Evolutionary conservation across 2,329 filamentous ascomycete species (phyloP).

Genomic region (Microsporum ferrugineum): DNA sequence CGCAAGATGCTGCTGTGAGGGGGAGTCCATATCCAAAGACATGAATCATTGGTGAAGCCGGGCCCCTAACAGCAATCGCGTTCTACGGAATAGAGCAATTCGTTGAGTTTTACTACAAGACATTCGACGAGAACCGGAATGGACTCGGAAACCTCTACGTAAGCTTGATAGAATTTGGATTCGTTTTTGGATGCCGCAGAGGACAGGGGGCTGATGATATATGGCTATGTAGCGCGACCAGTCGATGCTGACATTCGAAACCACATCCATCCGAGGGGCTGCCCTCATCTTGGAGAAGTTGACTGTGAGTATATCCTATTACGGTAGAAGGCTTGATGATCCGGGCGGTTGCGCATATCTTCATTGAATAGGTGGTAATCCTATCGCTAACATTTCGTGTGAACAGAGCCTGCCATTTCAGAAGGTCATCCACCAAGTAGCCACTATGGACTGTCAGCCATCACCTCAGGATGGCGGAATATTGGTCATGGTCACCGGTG

Average conservation of each 20-base stretch:
- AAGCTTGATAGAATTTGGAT: slow-evolving; percentile 17
- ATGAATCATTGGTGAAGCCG: slow-evolving; percentile 43
- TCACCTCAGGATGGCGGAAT: slow-evolving; percentile 56
- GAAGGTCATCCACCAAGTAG: slow-evolving; percentile 66
- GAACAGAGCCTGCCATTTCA: slow-evolving; percentile 63
- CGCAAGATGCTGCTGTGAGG: not conserved
- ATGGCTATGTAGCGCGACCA: slow-evolving; percentile 49
- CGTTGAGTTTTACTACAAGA: slow-evolving; percentile 79
- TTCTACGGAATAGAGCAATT: slow-evolving; percentile 57
- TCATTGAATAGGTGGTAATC: not conserved
- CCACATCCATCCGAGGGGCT: slow-evolving; percentile 51
- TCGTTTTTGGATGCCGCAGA: not conserved
- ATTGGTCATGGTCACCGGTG: slow-evolving; percentile 78
- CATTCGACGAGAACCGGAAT: slow-evolving; percentile 64
- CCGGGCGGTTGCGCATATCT: not conserved
- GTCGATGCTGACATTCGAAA: slow-evolving; percentile 94
- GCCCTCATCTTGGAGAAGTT: slow-evolving; percentile 68
- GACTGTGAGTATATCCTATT: slow-evolving; percentile 43
- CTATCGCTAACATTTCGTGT: slow-evolving; percentile 3
- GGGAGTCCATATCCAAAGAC: not conserved
- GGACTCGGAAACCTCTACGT: slow-evolving; percentile 67
- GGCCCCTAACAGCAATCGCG: slow-evolving; percentile 9
- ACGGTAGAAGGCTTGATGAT: not conserved
- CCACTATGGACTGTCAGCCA: slow-evolving; percentile 75
- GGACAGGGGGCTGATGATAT: not conserved